Conservation (phyloP, 225 moss, liverwort and hornwort genomes). For the Pleurozium schreberi region DNA sequence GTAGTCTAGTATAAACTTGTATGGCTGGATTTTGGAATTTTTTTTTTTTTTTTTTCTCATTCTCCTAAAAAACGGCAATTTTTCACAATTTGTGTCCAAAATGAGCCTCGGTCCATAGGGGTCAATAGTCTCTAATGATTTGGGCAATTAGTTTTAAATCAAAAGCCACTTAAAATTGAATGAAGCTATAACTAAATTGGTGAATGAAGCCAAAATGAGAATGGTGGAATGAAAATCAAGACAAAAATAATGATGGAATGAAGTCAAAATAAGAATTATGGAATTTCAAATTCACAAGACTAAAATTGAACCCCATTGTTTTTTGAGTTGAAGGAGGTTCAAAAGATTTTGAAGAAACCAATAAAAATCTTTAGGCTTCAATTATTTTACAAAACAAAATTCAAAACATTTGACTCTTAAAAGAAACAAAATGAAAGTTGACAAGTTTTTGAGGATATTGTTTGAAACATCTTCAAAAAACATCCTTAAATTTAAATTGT, state of each 20-base stretch:
- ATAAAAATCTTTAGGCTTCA: neutral
- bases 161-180: no score
- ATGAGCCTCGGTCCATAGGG: no score
- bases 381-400: neutral
- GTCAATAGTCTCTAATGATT: no score
- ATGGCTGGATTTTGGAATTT: no score
- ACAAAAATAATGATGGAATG: neutral
- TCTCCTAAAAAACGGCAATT: no score
- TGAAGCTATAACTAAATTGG: no score
- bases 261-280: neutral
- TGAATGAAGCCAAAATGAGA: fast-evolving
- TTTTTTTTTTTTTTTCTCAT: no score
- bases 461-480: no score
- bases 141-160: no score
- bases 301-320: neutral
- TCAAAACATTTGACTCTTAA: neutral
- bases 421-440: neutral
- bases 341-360: neutral
- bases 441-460: neutral
- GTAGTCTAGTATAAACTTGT: no score
- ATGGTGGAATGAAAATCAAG: neutral
- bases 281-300: neutral
- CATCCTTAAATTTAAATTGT: no score
- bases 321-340: neutral
- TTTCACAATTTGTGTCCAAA: no score